Evolutionary conservation across 2,329 filamentous ascomycete genomes (phyloP).

Genomic region (Torrubiellomyces zombiae): DNA sequence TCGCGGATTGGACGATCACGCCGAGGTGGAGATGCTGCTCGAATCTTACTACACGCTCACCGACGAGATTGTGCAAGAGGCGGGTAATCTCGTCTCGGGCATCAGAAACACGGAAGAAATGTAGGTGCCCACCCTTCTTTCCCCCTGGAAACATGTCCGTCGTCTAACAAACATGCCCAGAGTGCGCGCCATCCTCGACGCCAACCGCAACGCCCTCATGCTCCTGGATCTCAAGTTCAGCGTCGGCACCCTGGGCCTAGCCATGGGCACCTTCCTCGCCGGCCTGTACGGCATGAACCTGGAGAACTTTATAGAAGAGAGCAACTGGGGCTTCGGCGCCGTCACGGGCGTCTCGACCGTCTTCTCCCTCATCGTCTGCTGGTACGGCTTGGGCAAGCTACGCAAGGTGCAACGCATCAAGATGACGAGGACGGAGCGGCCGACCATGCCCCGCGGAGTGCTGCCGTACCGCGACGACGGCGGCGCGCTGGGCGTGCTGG

Average conservation of each 20-base stretch:
- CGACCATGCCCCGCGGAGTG: constrained; percentile 19
- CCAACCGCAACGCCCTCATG: constrained; percentile 97
- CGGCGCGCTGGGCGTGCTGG: constrained; percentile 31
- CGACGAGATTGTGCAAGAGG: constrained; percentile 93
- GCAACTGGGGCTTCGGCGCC: constrained; percentile 64
- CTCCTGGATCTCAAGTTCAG: constrained; percentile 91
- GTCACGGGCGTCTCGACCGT: constrained; percentile 56
- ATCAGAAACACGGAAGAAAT: constrained; percentile 98
- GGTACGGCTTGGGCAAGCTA: constrained; percentile 70
- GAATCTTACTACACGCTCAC: constrained; percentile 97
- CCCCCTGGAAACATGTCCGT: background rate
- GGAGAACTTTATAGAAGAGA: constrained; percentile 96
- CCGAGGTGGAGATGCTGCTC: constrained; percentile 89
- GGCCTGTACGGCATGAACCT: constrained; percentile 99
- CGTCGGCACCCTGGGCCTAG: constrained; percentile 85
- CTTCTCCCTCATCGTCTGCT: constrained; percentile 62
- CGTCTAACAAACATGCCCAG: constrained; percentile 26
- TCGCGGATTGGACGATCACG: constrained; percentile 71
- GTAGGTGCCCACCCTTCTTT: constrained; percentile 31
- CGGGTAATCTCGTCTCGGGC: constrained; percentile 78
- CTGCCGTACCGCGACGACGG: constrained; percentile 22
- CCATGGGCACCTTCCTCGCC: constrained; percentile 84
- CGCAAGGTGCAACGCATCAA: constrained; percentile 74
- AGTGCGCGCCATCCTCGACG: constrained; percentile 90
- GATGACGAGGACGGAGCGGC: constrained; percentile 45